These are phyloP conservation scores for Termitomyces sp. DNA, from an alignment of 768 basidiomycete genomes.

Conservation along the genomic window DNA sequence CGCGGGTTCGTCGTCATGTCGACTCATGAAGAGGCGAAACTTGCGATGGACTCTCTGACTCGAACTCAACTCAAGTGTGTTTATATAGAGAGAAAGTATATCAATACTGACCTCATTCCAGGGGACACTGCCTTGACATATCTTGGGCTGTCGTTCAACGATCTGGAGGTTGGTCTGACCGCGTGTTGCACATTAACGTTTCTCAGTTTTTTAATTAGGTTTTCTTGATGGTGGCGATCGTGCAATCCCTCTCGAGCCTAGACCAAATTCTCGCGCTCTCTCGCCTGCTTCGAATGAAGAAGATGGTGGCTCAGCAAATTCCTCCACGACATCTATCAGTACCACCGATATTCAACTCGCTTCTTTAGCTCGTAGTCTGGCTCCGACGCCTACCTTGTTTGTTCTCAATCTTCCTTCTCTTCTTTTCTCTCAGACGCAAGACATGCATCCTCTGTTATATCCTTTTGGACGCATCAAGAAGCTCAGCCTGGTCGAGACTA, in stretches of 20 bases:
- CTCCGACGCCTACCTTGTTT: slow-evolving; percentile 51
- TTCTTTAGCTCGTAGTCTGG: slow-evolving; percentile 27
- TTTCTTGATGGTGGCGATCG: slow-evolving; percentile 84
- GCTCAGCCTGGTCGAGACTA: slow-evolving; percentile 46
- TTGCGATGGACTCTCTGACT: slow-evolving; percentile 63
- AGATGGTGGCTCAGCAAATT: slow-evolving; percentile 24
- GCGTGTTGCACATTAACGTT: background rate
- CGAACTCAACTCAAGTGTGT: slow-evolving; percentile 67
- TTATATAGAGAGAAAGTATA: background rate
- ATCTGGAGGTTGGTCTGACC: slow-evolving; percentile 55
- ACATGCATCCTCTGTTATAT: slow-evolving; percentile 69
- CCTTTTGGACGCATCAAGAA: slow-evolving; percentile 70
- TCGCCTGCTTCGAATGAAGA: slow-evolving; percentile 15
- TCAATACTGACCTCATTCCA: slow-evolving; percentile 20
- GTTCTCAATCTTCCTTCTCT: slow-evolving; percentile 64
- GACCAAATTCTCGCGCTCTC: slow-evolving; percentile 25
- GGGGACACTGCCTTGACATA: slow-evolving; percentile 74
- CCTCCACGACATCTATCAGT: slow-evolving; percentile 31
- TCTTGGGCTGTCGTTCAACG: slow-evolving; percentile 89
- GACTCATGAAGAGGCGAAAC: slow-evolving; percentile 63
- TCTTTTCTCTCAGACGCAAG: slow-evolving; percentile 62
- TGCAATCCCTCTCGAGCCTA: slow-evolving; percentile 53
- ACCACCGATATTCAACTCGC: slow-evolving; percentile 26
- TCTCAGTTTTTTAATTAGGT: slow-evolving; percentile 34
- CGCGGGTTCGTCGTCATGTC: slow-evolving; percentile 86